A percentile compares a stretch with the other conserved stretches of the same genome.
These are phyloP conservation scores for Phytophthora pluvialis DNA, from an alignment of 352 stramenopile genomes.

Conservation along the genomic window DNA sequence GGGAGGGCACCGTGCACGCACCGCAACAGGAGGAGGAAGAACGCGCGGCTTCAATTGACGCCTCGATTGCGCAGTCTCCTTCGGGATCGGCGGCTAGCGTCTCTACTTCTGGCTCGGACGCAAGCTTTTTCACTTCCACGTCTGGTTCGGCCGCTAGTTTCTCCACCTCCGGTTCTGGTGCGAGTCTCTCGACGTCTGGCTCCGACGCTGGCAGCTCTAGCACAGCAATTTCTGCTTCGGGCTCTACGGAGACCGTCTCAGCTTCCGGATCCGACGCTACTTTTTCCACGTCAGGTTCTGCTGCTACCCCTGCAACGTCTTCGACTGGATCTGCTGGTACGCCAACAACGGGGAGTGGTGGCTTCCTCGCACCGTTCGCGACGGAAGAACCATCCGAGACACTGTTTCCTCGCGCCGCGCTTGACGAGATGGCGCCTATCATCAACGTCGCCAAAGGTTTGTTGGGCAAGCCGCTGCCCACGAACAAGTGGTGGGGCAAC, in stretches of 20 bases:
- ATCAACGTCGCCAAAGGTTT: constrained; percentile 57
- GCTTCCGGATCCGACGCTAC: constrained; percentile 1
- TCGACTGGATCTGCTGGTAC: constrained; percentile 1
- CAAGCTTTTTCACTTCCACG: background rate
- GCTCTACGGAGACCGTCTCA: background rate
- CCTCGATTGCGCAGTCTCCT: background rate
- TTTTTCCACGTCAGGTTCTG: constrained; percentile 1
- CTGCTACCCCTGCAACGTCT: background rate
- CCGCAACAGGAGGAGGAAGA: constrained; percentile 22
- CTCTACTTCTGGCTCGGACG: background rate
- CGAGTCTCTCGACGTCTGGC: background rate
- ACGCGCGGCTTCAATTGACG: constrained; percentile 14
- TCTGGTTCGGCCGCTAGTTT: constrained; percentile 3
- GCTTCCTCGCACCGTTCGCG: constrained; percentile 43
- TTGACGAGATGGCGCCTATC: constrained; percentile 55
- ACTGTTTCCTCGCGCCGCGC: constrained; percentile 49
- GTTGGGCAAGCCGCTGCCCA: constrained; percentile 56
- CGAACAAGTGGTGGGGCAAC: constrained; percentile 86
- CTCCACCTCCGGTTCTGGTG: background rate
- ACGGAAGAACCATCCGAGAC: constrained; percentile 46
- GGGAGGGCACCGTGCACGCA: constrained; percentile 17
- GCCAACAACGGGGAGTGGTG: background rate
- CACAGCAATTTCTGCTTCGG: background rate
- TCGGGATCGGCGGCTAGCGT: background rate
- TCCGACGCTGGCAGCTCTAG: constrained; percentile 1